Evolutionary conservation across 2,329 filamentous ascomycete genomes (phyloP).

Genomic region (Neopestalotiopsis rosae): DNA sequence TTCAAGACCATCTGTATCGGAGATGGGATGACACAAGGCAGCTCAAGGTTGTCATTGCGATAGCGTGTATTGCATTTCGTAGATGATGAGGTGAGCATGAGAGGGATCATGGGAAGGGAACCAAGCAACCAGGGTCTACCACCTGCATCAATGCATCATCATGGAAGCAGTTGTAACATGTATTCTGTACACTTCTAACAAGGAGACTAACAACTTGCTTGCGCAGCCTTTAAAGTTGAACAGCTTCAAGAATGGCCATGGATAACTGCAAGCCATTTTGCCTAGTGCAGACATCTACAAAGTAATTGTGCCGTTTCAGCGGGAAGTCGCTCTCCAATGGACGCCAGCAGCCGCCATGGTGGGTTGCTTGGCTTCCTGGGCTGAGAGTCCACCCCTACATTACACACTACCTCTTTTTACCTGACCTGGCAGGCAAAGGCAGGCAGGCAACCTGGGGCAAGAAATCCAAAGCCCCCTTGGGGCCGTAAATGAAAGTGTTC

Average conservation of each 20-base stretch:
- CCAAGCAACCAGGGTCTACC: neutral
- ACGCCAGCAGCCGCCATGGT: neutral
- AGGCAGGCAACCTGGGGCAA: neutral
- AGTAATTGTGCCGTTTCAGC: neutral
- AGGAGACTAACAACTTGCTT: no score
- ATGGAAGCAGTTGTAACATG: no score
- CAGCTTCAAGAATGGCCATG: neutral
- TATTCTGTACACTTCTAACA: no score
- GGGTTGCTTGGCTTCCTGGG: conserved; percentile 1
- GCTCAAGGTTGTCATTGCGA: no score
- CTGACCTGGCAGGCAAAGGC: neutral
- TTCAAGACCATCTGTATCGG: neutral
- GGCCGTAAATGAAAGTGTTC: neutral
- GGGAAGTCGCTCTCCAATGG: conserved; percentile 6
- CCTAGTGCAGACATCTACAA: neutral
- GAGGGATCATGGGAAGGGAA: no score
- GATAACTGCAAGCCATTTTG: neutral
- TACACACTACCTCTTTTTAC: neutral
- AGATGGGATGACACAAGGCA: conserved; percentile 1
- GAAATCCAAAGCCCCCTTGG: neutral
- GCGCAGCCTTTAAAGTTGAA: neutral
- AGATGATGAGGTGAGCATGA: no score
- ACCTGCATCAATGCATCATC: no score
- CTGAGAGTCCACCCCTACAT: neutral
- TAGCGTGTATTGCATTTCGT: no score